A percentile compares a stretch with the other conserved stretches of the same genome.
Evolutionary conservation across 140 eudicot species (phyloP).

Genomic region (Cichorium intybus): DNA sequence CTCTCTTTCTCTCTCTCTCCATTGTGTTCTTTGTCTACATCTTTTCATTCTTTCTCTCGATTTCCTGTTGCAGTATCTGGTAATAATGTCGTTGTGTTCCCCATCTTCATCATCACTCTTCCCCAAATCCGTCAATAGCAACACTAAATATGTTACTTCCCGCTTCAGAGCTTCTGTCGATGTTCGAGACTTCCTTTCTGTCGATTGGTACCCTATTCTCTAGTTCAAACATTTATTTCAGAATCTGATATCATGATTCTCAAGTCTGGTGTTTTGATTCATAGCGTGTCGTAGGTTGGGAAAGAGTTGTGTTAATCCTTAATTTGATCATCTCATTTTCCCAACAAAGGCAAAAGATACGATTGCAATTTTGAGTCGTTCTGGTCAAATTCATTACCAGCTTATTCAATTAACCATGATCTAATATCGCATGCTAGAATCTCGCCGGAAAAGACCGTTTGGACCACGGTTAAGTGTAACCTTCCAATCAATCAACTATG

Average conservation of each 20-base stretch:
- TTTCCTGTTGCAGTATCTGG: too few species aligned
- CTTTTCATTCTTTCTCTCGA: too few species aligned
- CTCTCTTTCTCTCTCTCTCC: too few species aligned
- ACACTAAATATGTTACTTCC: constrained; percentile 22
- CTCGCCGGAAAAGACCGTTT: constrained; percentile 77
- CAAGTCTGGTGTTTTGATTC: background rate
- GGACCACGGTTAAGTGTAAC: constrained; percentile 91
- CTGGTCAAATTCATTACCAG: background rate
- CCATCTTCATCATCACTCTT: constrained; percentile 40
- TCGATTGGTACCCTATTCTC: constrained; percentile 53
- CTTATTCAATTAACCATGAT: background rate
- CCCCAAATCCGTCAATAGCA: constrained; percentile 31
- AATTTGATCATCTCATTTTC: background rate
- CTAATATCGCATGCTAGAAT: constrained; percentile 70
- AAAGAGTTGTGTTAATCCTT: background rate
- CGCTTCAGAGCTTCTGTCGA: constrained; percentile 80
- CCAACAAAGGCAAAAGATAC: background rate
- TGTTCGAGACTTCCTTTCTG: constrained; percentile 81
- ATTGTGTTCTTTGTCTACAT: too few species aligned
- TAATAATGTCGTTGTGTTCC: constrained; percentile 47
- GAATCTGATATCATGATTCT: background rate
- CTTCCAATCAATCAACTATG: constrained; percentile 3
- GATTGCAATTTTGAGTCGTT: background rate
- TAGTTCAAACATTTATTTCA: background rate
- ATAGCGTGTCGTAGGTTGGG: background rate